Base-by-base conservation (phyloP, 2,329 filamentous ascomycete genomes). In the Trichoderma semiorbis region DNA sequence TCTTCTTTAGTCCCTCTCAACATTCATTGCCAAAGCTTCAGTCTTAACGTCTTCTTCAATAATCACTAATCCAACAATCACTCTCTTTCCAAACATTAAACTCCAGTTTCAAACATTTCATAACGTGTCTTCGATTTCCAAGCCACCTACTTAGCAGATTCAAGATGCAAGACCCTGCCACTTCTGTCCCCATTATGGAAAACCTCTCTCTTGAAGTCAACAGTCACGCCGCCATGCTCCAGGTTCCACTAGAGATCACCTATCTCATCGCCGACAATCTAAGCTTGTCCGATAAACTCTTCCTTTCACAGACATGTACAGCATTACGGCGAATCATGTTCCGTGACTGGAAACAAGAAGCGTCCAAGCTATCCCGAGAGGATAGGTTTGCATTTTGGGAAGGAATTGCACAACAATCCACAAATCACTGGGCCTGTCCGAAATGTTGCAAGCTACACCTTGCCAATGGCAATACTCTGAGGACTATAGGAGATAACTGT, bases 231-330 rank as follows among this genome's bases (percentile, higher is more conserved):
- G 16, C 64, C 5, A 55, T 67, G 36, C 64, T 67, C 32, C 53
- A 69, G 28, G 36, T 69, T 60, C 66, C 55, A 16, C n/a, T 32
- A 24, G 66, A 61, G 11, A 60, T 61, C 32, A 34, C 61, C 10
- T 12, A 61, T 61, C 66, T 69, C 18, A 61, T 69, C 21, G 34
- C n/a, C 7, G 26, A 69, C 5, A 24, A 61, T 7, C 26, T 69
- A 28, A 5, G 26, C 2, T 34, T 69, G 5, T 55, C 60, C 14
- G 66, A 69, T 61, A 69, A 34, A 60, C 26, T 69, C 7, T 55
- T 36, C 16, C 55, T 69, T 36, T 69, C 66, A n/a, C 66, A 69
- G 6, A 69, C 66, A 30, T 69, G 66, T n/a, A 60, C 26, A 50
- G 57, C 66, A 5, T 8, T 69, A 11, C 66, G 55, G 18, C 50